Percentiles rank a stretch among this genome's conserved stretches.
These are phyloP conservation scores for Plectranthus barbatus DNA, from an alignment of 257 asterid species.

Conservation along the genomic window DNA sequence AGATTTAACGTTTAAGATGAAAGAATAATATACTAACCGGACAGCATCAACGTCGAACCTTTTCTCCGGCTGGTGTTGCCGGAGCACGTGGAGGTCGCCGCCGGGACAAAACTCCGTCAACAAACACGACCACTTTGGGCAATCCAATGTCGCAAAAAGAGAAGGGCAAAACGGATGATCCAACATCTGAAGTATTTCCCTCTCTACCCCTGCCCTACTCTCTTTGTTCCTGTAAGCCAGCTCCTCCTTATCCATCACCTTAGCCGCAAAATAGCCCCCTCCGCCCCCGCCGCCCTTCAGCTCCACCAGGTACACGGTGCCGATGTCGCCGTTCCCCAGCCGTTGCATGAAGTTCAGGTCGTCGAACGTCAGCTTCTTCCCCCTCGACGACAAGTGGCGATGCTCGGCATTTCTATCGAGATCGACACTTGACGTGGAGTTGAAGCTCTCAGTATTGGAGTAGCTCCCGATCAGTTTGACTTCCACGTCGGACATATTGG, in stretches of 20 bases:
- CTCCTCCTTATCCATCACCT: slow-evolving; percentile 76
- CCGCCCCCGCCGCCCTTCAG: slow-evolving; percentile 34
- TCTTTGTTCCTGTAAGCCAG: slow-evolving; percentile 57
- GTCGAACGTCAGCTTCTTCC: slow-evolving; percentile 24
- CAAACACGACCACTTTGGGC: slow-evolving; percentile 59
- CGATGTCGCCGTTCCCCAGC: slow-evolving; percentile 76
- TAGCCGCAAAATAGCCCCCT: slow-evolving; percentile 61
- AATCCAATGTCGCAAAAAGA: slow-evolving; percentile 52
- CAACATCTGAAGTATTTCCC: slow-evolving; percentile 60
- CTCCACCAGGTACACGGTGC: slow-evolving; percentile 69
- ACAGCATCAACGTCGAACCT: slow-evolving; percentile 52
- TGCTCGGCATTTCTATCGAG: not conserved
- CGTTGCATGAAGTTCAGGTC: slow-evolving; percentile 46
- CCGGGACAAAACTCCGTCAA: slow-evolving; percentile 77
- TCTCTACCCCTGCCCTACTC: slow-evolving; percentile 58
- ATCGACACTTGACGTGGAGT: not conserved
- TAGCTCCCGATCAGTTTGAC: slow-evolving; percentile 3
- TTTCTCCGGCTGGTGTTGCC: slow-evolving; percentile 56
- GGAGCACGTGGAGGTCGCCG: slow-evolving; percentile 74
- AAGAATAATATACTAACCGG: slow-evolving; percentile 47
- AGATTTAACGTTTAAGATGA: no score
- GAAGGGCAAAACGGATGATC: slow-evolving; percentile 83
- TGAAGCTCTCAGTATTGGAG: not conserved
- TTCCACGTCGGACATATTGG: not conserved
- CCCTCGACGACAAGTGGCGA: not conserved